Evolutionary conservation across 345 rosid species (phyloP), one percentile per base, ranked within the genome.

Genomic region (Salix arbutifolia): DNA sequence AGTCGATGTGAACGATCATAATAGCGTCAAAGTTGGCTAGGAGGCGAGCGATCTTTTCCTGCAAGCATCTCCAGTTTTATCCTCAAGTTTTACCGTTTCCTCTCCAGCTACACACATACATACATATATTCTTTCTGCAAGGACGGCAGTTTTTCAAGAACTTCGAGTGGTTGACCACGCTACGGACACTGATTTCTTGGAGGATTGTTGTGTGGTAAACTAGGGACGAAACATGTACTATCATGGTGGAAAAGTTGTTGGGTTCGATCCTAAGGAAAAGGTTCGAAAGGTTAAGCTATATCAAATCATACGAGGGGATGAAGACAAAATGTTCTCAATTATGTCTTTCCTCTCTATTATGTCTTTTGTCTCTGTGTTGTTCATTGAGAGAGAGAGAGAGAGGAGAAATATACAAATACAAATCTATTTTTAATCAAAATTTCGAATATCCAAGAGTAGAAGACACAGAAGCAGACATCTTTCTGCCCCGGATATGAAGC

Each of bases 1-100:
- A 70, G 80, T 78, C 46, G 85, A 87, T 81, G 85, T 35, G 78
- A 86, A 71, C 75, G 86, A 88, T 25, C 70, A 74, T 58, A 76
- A 50, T 67, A 72, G 80, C 4, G 83, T 84, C 38, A 46, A 23
- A 76, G 86, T 76, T 26, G 82, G 78, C 5, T 83, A 79, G 48
- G 28, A 19, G 21, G 10, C 11, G 40, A 33, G 14, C 42, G 5
- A 3, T 2, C 16, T 23, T 6, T 1, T 11, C 16, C n/a, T n/a
- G 66, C 11, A 13, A 35, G 19, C 12, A 58, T 8, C 19, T 25
- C 16, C 44, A 46, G 9, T 46, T 33, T 77, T 71, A 50, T 62
- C 31, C 16, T 40, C 8, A 17, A 11, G 13, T 40, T 33, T 50
- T 35, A 37, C 72, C 60, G 70, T 69, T 80, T 33, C 37, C 37